These are phyloP conservation scores for Phytophthora chlamydospora DNA, from an alignment of 352 stramenopile species.

Conservation along the genomic window DNA sequence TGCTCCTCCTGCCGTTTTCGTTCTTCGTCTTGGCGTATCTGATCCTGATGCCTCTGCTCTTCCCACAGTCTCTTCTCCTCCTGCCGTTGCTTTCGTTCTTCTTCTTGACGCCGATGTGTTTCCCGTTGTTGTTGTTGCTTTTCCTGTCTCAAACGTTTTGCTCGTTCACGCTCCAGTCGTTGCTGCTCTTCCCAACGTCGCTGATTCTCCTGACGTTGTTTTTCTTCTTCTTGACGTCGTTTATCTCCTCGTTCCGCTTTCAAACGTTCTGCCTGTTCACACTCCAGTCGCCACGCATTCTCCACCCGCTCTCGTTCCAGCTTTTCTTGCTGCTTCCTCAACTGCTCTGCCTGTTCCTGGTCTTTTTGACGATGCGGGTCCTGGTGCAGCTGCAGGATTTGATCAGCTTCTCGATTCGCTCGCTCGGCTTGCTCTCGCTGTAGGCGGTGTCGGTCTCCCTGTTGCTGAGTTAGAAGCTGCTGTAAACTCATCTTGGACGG, in stretches of 20 bases:
- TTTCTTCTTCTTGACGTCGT: constrained; percentile 2
- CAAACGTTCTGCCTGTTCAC: constrained; percentile 1
- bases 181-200: constrained; percentile 4
- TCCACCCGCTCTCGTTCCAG: constrained; percentile 10
- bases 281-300: constrained; percentile 4
- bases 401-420: constrained; percentile 12
- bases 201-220: constrained; percentile 12
- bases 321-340: constrained; percentile 23
- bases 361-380: constrained; percentile 18
- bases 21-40: background rate
- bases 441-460: constrained; percentile 9
- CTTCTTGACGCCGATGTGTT: constrained; percentile 1
- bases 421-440: constrained; percentile 11
- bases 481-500: constrained; percentile 22
- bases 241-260: background rate
- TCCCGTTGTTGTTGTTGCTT: constrained; percentile 1
- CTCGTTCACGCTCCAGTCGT: background rate
- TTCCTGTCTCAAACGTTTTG: background rate
- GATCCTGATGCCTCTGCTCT: constrained; percentile 9
- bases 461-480: constrained; percentile 20
- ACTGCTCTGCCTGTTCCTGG: constrained; percentile 9
- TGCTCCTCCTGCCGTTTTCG: constrained; percentile 7
- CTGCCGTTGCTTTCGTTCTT: background rate
- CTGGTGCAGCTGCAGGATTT: constrained; percentile 10
- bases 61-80: background rate